Evolutionary conservation across 1,284 basidiomycete genomes (phyloP).

Genomic region (Golubevia sp.): DNA sequence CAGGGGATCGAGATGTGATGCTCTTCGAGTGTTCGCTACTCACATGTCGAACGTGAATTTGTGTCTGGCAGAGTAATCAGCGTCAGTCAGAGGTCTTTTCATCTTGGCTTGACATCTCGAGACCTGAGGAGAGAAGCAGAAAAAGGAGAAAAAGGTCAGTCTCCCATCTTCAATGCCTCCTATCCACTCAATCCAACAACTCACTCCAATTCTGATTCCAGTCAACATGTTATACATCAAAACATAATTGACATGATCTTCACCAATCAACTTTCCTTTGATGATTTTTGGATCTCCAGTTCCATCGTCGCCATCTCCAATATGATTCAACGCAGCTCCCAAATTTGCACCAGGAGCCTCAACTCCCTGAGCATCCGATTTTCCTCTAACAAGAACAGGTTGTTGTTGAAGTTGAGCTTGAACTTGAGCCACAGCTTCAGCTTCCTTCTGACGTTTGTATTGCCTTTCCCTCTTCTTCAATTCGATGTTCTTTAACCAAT

Average conservation of each 20-base stretch:
- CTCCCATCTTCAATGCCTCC: too few species aligned
- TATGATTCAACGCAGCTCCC: background rate
- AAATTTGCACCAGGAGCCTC: background rate
- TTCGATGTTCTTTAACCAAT: background rate
- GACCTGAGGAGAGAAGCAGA: conserved; percentile 12
- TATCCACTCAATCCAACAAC: background rate
- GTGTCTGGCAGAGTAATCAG: conserved; percentile 56
- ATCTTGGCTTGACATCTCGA: conserved; percentile 56
- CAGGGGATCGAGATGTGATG: background rate
- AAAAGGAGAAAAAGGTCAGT: background rate
- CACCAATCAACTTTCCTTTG: conserved; percentile 56
- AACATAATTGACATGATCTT: conserved; percentile 59
- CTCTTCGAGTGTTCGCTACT: background rate
- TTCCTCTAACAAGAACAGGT: background rate
- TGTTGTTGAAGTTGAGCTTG: background rate
- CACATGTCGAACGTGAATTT: conserved; percentile 60
- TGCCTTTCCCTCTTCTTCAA: background rate
- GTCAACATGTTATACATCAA: conserved; percentile 62
- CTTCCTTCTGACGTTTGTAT: background rate
- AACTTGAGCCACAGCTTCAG: background rate
- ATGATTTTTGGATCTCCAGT: conserved; percentile 29
- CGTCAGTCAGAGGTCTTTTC: conserved; percentile 39
- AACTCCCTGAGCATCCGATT: background rate
- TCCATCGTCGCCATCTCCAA: background rate
- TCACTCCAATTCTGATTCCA: conserved; percentile 55